These are phyloP conservation scores for Batrachochytrium dendrobatidis DNA, from an alignment of 371 early-diverging fungal genomes.

Conservation along the genomic window DNA sequence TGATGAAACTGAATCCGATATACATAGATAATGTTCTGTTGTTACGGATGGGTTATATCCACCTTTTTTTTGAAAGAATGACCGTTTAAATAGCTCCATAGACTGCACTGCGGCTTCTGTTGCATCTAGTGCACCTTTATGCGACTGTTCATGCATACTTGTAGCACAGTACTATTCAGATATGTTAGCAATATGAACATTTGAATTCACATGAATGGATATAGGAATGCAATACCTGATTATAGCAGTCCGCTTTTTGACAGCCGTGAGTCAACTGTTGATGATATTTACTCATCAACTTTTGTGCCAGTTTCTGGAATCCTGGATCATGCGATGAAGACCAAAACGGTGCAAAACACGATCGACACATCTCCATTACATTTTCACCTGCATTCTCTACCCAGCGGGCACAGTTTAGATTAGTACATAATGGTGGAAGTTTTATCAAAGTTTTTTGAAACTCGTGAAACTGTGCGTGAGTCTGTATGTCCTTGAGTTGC, in stretches of 20 bases:
- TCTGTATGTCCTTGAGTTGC: conserved; percentile 69
- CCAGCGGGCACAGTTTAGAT: conserved; percentile 59
- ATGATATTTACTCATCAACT: conserved; percentile 66
- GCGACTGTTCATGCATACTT: conserved; percentile 12
- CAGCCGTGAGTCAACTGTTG: conserved; percentile 74
- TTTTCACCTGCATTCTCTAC: conserved; percentile 25
- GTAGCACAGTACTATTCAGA: conserved; percentile 57
- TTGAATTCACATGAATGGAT: not conserved
- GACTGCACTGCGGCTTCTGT: conserved; percentile 54
- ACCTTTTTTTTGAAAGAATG: no score
- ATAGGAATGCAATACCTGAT: conserved; percentile 36
- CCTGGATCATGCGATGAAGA: conserved; percentile 67
- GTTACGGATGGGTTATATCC: conserved; percentile 6
- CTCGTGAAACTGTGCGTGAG: conserved; percentile 69
- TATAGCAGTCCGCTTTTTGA: conserved; percentile 60
- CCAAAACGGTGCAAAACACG: conserved; percentile 83
- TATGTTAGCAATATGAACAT: not conserved
- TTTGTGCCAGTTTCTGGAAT: conserved; percentile 62
- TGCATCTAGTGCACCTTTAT: conserved; percentile 49
- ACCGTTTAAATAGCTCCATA: conserved; percentile 21
- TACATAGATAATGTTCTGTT: conserved; percentile 55
- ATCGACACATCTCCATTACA: conserved; percentile 55
- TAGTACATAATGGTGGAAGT: conserved; percentile 52
- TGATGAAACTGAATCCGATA: conserved; percentile 49
- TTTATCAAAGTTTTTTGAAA: conserved; percentile 41